A percentile compares a stretch with the other conserved stretches of the same genome.
phyloP scores from a whole-genome alignment of 2,329 filamentous ascomycete genomes.

The Fusarium irregulare region DNA sequence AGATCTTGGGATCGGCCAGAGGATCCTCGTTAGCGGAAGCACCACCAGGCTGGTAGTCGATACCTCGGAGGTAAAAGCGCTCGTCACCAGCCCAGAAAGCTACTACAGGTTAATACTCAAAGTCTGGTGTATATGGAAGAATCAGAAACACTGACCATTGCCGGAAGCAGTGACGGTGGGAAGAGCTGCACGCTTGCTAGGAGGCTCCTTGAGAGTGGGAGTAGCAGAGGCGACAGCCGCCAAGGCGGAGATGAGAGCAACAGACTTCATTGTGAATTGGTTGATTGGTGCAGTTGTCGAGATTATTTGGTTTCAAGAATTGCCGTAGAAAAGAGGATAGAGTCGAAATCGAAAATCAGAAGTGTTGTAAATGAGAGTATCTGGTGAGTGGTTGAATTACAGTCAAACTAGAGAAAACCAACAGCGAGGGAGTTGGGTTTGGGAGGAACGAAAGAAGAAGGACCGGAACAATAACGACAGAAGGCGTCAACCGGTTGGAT shows the following conservation, averaged over 20 bases:
- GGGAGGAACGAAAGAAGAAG: slow-evolving; percentile 43
- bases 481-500: slow-evolving; percentile 36
- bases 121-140: not conserved
- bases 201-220: slow-evolving; percentile 64
- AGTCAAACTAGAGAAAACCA: slow-evolving; percentile 47
- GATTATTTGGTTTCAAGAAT: slow-evolving; percentile 31
- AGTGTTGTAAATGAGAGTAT: slow-evolving; percentile 38
- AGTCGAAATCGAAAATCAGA: slow-evolving; percentile 13
- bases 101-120: slow-evolving; percentile 42
- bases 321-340: not conserved
- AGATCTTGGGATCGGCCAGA: slow-evolving; percentile 75
- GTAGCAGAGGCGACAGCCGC: slow-evolving; percentile 60
- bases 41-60: slow-evolving; percentile 73
- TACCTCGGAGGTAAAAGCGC: slow-evolving; percentile 70
- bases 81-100: slow-evolving; percentile 66
- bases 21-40: slow-evolving; percentile 73
- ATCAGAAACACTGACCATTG: slow-evolving; percentile 60
- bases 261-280: slow-evolving; percentile 60
- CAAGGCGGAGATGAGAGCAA: slow-evolving; percentile 60
- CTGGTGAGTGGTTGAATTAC: slow-evolving; percentile 36
- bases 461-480: slow-evolving; percentile 27
- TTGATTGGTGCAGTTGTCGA: not conserved
- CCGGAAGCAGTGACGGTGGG: slow-evolving; percentile 65
- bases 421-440: slow-evolving; percentile 53
- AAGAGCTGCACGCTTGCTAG: slow-evolving; percentile 62